Evolutionary conservation across 1,284 basidiomycete genomes (phyloP), one percentile per base, ranked within the genome.

Genomic region (Porogramme epimiltina): DNA sequence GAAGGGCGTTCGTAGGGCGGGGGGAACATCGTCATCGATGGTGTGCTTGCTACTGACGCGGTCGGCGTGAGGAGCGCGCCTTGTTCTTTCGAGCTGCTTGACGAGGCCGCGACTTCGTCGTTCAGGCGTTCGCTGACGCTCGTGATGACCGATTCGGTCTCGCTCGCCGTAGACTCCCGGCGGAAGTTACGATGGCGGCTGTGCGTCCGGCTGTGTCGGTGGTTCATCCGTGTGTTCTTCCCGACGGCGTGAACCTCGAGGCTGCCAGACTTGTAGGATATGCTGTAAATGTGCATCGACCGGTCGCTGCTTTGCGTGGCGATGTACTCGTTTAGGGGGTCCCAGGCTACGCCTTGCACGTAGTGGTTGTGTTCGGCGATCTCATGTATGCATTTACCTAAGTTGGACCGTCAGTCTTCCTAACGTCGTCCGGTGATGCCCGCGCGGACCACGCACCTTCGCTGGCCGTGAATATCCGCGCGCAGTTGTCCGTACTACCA

Each of bases 301-400:
- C 95, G 82, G 70, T 97, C 94, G 62, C 89, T 93, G 69, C 90
- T 93, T 68, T 97, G 95, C 0, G 95, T 97, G 2, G 95, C 94
- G 58, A 98, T 90, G 66, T 90, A 97, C 68, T 95, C 91, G 67
- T 95, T 94, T 61, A 96, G 72, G 1, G 95, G 95, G 60, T 98
- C 95, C 95, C 95, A 98, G 1, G 93, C 90, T 24, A 98, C 95
- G 15, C 95, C 95, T 73, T 98, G 95, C 0, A 98, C 95, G 66
- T 92, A 97, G 70, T 97, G 94, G 33, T 81, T 83, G 70, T 98
- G 95, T 65, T 97, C 95, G 0, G 89, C 87, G 56, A 93, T 88
- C 69, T 92, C 89, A 61, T 85, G 81, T 11, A 94, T 76, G 64
- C 88, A 89, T 76, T 89, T 88, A 38, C 90, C 89, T 91, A n/a